These are phyloP conservation scores for Zoysia matrella DNA, from an alignment of 202 grass and related monocot species.

Conservation along the genomic window DNA sequence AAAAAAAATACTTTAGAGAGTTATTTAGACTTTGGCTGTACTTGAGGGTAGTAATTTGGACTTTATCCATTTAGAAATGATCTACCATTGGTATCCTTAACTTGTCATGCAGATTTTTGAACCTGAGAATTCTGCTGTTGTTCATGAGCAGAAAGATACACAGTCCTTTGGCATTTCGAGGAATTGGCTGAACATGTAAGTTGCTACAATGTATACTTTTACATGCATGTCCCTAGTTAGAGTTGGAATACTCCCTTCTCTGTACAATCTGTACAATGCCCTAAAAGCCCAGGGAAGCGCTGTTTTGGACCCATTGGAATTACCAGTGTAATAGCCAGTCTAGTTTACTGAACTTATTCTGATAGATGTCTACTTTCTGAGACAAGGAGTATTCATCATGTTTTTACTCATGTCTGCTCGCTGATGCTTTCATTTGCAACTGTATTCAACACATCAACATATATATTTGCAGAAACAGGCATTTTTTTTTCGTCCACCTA, in stretches of 20 bases:
- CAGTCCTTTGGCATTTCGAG: constrained; percentile 59
- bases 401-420: constrained; percentile 11
- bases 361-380: background rate
- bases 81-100: constrained; percentile 33
- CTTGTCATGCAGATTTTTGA: constrained; percentile 66
- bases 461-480: constrained; percentile 32
- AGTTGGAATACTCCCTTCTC: background rate
- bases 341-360: background rate
- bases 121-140: constrained; percentile 55
- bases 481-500: background rate
- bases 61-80: background rate
- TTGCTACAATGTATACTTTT: constrained; percentile 29
- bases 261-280: constrained; percentile 16
- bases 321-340: constrained; percentile 20
- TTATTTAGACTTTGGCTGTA: too few species aligned
- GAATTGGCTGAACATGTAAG: constrained; percentile 68
- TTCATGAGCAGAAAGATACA: constrained; percentile 60
- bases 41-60: too few species aligned
- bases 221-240: background rate
- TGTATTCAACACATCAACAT: background rate
- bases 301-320: constrained; percentile 2
- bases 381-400: background rate
- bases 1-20: too few species aligned
- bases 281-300: background rate
- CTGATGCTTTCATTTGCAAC: constrained; percentile 29